These are phyloP conservation scores for Fonsecaea nubica DNA, from an alignment of 2,329 filamentous ascomycete genomes.

Conservation along the genomic window DNA sequence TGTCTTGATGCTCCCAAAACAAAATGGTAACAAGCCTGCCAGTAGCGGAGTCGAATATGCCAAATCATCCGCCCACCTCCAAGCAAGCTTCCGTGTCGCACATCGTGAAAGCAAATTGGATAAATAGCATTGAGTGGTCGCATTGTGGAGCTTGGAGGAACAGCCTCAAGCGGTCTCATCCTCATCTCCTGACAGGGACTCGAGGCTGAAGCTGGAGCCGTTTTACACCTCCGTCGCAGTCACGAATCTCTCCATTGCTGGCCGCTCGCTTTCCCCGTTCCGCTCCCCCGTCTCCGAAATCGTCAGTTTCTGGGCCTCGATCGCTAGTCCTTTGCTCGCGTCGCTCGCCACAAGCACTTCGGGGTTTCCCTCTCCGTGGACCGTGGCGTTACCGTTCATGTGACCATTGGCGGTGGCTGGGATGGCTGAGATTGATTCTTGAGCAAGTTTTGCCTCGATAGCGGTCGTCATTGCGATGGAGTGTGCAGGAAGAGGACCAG, in stretches of 20 bases:
- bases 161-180: neutral
- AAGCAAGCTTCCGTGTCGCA: neutral
- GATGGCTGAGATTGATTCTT: conserved; percentile 34
- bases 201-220: neutral
- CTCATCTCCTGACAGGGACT: neutral
- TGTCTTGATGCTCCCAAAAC: neutral
- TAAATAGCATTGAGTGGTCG: too few species aligned
- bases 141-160: too few species aligned
- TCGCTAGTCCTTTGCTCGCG: conserved; percentile 34
- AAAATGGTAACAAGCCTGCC: neutral
- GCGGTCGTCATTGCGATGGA: conserved; percentile 30
- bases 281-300: conserved; percentile 12
- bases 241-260: conserved; percentile 38
- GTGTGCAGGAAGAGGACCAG: conserved; percentile 34
- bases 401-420: conserved; percentile 34
- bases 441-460: conserved; percentile 26
- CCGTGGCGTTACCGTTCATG: conserved; percentile 26
- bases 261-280: conserved; percentile 17
- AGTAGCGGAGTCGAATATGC: neutral
- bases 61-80: neutral
- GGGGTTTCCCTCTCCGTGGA: conserved; percentile 19
- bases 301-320: conserved; percentile 37
- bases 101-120: neutral
- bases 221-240: conserved; percentile 35
- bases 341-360: conserved; percentile 36